These are phyloP conservation scores for Protomyces inouyei DNA, from an alignment of 1,139 yeast species.

Conservation along the genomic window DNA sequence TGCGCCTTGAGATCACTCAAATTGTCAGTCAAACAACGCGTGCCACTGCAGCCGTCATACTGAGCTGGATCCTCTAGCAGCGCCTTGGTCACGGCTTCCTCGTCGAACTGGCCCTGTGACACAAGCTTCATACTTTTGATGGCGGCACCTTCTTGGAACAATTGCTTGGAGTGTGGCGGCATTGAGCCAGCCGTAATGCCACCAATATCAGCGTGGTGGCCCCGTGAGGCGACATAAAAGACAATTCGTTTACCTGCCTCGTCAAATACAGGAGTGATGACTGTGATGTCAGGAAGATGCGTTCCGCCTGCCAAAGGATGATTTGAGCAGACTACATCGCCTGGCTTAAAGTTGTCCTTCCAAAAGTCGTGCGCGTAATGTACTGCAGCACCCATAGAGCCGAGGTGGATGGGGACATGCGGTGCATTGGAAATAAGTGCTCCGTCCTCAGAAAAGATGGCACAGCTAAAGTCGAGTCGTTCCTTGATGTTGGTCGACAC, in stretches of 20 bases:
- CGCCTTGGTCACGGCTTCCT: constrained; percentile 47
- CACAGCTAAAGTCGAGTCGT: constrained; percentile 71
- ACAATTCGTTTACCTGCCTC: constrained; percentile 46
- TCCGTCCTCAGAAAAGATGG: constrained; percentile 62
- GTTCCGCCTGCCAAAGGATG: constrained; percentile 73
- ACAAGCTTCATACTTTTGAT: constrained; percentile 56
- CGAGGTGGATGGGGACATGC: constrained; percentile 72
- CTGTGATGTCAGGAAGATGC: constrained; percentile 65
- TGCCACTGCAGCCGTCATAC: constrained; percentile 57
- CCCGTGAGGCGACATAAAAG: constrained; percentile 61
- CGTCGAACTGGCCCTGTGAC: constrained; percentile 52
- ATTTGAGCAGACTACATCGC: constrained; percentile 64
- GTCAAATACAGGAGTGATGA: constrained; percentile 72
- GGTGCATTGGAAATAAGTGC: constrained; percentile 74
- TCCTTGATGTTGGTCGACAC: constrained; percentile 73
- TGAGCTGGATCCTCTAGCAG: constrained; percentile 51
- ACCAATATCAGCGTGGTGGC: constrained; percentile 67
- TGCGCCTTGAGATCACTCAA: constrained; percentile 63
- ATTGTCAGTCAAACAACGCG: constrained; percentile 56
- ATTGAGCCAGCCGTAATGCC: constrained; percentile 63
- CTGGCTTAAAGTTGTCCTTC: constrained; percentile 52
- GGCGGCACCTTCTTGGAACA: constrained; percentile 63
- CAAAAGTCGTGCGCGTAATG: constrained; percentile 57
- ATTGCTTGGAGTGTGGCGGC: constrained; percentile 57
- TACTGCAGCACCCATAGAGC: constrained; percentile 72